These are phyloP conservation scores for Citrus sp. DNA, from an alignment of 345 rosid genomes.

Conservation along the genomic window DNA sequence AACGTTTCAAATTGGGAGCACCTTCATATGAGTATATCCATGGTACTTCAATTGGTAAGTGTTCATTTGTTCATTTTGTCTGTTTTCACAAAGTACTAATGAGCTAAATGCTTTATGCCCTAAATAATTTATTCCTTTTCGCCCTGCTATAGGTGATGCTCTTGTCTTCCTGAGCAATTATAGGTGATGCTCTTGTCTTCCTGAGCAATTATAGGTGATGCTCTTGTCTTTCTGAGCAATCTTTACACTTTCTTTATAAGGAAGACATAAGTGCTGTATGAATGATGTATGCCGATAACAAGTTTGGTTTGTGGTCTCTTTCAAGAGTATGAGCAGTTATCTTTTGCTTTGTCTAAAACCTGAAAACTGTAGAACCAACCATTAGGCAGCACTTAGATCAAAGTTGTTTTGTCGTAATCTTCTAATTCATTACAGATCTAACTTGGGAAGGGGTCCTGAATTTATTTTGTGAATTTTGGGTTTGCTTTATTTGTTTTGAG, in stretches of 20 bases:
- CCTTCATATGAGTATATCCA: too few relatives aligned
- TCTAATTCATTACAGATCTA: not conserved
- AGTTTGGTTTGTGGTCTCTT: not conserved
- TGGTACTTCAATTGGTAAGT: constrained; percentile 16
- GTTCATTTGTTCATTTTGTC: not conserved
- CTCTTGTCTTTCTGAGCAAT: not conserved
- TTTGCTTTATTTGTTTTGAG: not conserved
- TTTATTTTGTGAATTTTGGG: not conserved
- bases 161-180: not conserved
- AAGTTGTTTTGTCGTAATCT: not conserved
- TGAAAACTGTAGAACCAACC: not conserved
- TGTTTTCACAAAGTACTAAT: constrained; percentile 12
- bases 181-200: not conserved
- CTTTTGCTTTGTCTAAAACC: not conserved
- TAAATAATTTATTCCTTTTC: constrained; percentile 14
- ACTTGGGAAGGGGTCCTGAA: not conserved
- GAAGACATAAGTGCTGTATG: not conserved
- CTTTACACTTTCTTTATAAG: not conserved
- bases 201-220: not conserved
- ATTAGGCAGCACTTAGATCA: not conserved
- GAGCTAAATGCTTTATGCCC: not conserved
- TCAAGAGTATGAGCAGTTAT: not conserved
- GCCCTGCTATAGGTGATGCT: not conserved
- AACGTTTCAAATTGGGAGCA: too few relatives aligned
- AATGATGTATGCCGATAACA: not conserved